Conservation (phyloP, 768 basidiomycete species). For the Lactifluus volemus region DNA sequence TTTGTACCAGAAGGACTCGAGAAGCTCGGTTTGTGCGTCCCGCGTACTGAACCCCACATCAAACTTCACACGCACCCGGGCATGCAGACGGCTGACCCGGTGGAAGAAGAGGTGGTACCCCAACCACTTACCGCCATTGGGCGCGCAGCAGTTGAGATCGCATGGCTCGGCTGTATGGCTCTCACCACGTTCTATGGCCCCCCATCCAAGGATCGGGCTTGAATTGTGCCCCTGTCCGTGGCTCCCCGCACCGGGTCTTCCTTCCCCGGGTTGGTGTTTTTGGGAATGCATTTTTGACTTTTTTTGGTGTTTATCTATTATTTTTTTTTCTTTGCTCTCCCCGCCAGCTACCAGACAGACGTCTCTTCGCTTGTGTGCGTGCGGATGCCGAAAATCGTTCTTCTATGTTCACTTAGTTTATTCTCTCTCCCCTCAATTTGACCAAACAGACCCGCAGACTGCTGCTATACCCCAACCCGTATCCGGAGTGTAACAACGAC, state of each 20-base stretch:
- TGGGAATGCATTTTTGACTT: too few relatives aligned
- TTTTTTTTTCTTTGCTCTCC: background rate
- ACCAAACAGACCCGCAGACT: background rate
- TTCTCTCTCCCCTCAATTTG: background rate
- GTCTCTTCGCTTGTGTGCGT: background rate
- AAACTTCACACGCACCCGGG: constrained; percentile 2
- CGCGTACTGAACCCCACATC: constrained; percentile 14
- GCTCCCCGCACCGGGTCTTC: background rate
- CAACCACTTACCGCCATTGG: constrained; percentile 41
- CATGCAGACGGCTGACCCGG: constrained; percentile 31
- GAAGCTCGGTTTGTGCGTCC: constrained; percentile 57
- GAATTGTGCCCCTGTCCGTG: background rate
- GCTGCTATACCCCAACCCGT: background rate
- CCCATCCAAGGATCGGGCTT: background rate
- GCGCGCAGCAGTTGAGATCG: constrained; percentile 43
- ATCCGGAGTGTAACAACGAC: constrained; percentile 6
- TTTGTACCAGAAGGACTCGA: constrained; percentile 75
- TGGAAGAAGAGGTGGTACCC: constrained; percentile 36
- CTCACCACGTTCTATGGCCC: constrained; percentile 33
- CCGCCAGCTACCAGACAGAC: background rate
- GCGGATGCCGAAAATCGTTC: background rate
- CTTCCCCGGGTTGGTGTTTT: too few relatives aligned
- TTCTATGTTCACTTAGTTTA: background rate
- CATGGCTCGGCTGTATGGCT: constrained; percentile 47
- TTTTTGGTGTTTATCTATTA: too few relatives aligned